Evolutionary conservation across 2,329 filamentous ascomycete species (phyloP).

Genomic region (Xylariomycetidae sp.): DNA sequence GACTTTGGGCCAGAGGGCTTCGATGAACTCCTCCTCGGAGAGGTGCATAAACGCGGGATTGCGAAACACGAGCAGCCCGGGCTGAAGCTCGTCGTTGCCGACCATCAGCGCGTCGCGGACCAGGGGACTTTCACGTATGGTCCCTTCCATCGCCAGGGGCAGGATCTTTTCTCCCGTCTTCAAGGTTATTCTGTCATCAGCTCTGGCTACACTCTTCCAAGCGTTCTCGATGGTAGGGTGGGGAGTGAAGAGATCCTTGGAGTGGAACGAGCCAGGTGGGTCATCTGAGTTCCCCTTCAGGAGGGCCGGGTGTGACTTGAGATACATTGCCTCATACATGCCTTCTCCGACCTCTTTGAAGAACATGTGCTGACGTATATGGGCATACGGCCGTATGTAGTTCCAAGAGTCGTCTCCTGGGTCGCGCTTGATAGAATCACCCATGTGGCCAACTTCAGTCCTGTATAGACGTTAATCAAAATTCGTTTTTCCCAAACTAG

Average conservation of each 20-base stretch:
- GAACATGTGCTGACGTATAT: slow-evolving; percentile 29
- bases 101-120: slow-evolving; percentile 30
- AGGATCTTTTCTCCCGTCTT: slow-evolving; percentile 35
- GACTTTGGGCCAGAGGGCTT: slow-evolving; percentile 32
- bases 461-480: slow-evolving; percentile 18
- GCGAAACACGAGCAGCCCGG: slow-evolving; percentile 28
- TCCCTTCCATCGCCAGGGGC: slow-evolving; percentile 30
- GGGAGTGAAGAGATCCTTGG: slow-evolving; percentile 30
- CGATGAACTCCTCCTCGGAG: slow-evolving; percentile 29
- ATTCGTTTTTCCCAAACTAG: neutral
- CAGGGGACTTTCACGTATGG: slow-evolving; percentile 26
- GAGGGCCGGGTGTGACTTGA: slow-evolving; percentile 29
- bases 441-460: slow-evolving; percentile 38
- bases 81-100: slow-evolving; percentile 26
- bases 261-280: slow-evolving; percentile 31
- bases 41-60: slow-evolving; percentile 18
- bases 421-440: slow-evolving; percentile 35
- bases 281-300: slow-evolving; percentile 30
- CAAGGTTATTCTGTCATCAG: slow-evolving; percentile 34
- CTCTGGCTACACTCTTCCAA: slow-evolving; percentile 34
- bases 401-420: slow-evolving; percentile 35
- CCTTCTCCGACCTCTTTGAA: slow-evolving; percentile 32
- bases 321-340: slow-evolving; percentile 30
- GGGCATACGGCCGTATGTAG: slow-evolving; percentile 34
- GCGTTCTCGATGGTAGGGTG: slow-evolving; percentile 31